Conservation (phyloP, 345 rosid species). For the Dipteronia dyeriana region DNA sequence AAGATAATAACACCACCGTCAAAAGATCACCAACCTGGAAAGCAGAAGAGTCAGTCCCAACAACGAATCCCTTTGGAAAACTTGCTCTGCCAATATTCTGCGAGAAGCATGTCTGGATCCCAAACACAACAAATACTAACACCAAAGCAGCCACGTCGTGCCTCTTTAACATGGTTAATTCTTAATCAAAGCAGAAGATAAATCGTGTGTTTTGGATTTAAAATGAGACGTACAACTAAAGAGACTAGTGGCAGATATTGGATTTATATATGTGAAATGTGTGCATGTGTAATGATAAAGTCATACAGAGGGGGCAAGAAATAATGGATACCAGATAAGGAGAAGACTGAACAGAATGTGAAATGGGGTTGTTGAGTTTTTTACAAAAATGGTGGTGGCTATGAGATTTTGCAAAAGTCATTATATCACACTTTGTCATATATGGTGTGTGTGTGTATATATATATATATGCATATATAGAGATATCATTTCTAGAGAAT, state of each 20-base stretch:
- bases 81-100: constrained; percentile 43
- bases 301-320: background rate
- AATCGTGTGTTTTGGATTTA: no score
- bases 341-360: background rate
- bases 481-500: no score
- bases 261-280: background rate
- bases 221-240: background rate
- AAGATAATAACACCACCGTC: no score
- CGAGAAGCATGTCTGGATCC: constrained; percentile 26
- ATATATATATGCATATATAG: no score
- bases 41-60: constrained; percentile 62
- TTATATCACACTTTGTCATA: background rate
- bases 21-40: constrained; percentile 38
- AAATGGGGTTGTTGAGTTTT: background rate
- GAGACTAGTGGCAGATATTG: background rate
- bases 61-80: constrained; percentile 53
- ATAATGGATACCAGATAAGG: no score
- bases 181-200: no score
- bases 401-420: background rate
- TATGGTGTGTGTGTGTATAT: background rate
- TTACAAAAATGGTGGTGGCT: background rate
- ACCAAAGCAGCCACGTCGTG: constrained; percentile 23
- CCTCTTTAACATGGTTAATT: constrained; percentile 13
- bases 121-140: constrained; percentile 10
- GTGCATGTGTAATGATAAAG: background rate